Evolutionary conservation across 371 early-diverging fungal species (phyloP), one percentile per base, ranked within the genome.

Genomic region (Saksenaea oblongispora): DNA sequence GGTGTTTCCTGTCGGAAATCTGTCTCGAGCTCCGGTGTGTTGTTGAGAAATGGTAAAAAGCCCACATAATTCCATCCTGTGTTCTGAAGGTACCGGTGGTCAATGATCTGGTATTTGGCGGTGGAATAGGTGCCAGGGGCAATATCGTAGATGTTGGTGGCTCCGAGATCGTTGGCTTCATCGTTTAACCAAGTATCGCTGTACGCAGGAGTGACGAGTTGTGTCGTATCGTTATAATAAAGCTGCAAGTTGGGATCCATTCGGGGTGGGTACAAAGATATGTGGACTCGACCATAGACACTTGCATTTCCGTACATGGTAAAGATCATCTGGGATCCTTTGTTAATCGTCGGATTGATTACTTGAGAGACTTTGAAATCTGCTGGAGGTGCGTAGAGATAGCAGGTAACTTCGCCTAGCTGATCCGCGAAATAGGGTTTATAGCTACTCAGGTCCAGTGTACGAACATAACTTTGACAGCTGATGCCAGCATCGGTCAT

Each of bases 61-160:
- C 73, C 73, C 8, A 69, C 67, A 54, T 59, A 64, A 35, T 73
- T 73, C 73, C 73, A 73, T 5, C 66, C 65, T 17, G 36, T 64
- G 14, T 63, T 28, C 34, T 59, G 37, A 10, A 73, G 56, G 26
- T 63, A 69, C 5, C 57, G 64, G 22, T 67, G 64, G 17, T 69
- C 31, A 15, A 59, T 55, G 18, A 73, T 47, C 57, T 73, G 65
- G 26, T 73, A 73, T 22, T 35, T 54, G 36, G 59, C 31, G n/a
- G 61, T 57, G 2, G 63, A 59, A 37, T 57, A 62, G 0, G 63
- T 57, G 34, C 34, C 37, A 7, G 64, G 66, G 10, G 58, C 65
- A 8, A 74, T 39, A 34, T 68, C 62, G 11, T 64, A 58, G 22
- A 71, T 42, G 18, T 71, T 74, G 22, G 58, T 60, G 1, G 72